Conservation (phyloP, 495 filamentous ascomycete genomes). For the Oidiodendron maius region DNA sequence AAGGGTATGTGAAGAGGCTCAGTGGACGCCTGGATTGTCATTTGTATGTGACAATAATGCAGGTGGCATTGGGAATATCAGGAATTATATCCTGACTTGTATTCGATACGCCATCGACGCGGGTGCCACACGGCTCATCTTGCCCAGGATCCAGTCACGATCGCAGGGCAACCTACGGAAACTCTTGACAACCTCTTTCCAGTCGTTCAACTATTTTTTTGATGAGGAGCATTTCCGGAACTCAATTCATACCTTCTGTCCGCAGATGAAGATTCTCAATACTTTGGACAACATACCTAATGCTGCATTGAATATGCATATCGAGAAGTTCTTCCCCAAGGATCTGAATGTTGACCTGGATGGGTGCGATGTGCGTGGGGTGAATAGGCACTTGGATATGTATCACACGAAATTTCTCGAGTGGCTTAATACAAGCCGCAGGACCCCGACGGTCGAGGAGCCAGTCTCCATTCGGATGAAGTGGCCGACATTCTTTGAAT, state of each 20-base stretch:
- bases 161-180: conserved; percentile 12
- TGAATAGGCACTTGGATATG: conserved; percentile 37
- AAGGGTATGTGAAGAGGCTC: conserved; percentile 36
- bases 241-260: conserved; percentile 15
- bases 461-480: conserved; percentile 23
- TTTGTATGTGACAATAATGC: conserved; percentile 47
- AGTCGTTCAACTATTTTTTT: conserved; percentile 19
- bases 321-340: conserved; percentile 34
- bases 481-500: conserved; percentile 32
- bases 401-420: conserved; percentile 25
- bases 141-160: conserved; percentile 17
- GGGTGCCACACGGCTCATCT: conserved; percentile 17
- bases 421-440: conserved; percentile 7
- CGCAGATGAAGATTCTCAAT: conserved; percentile 34
- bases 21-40: conserved; percentile 31
- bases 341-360: conserved; percentile 29
- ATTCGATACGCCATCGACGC: conserved; percentile 24
- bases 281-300: conserved; percentile 32
- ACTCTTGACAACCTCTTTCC: conserved; percentile 12
- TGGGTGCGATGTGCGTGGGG: conserved; percentile 37
- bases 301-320: conserved; percentile 17
- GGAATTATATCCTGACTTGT: conserved; percentile 40
- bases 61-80: conserved; percentile 46
- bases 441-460: neutral
- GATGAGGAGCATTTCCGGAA: conserved; percentile 16